Evolutionary conservation across 345 rosid genomes (phyloP), one percentile per base, ranked within the genome.

Genomic region (Brassica cretica): DNA sequence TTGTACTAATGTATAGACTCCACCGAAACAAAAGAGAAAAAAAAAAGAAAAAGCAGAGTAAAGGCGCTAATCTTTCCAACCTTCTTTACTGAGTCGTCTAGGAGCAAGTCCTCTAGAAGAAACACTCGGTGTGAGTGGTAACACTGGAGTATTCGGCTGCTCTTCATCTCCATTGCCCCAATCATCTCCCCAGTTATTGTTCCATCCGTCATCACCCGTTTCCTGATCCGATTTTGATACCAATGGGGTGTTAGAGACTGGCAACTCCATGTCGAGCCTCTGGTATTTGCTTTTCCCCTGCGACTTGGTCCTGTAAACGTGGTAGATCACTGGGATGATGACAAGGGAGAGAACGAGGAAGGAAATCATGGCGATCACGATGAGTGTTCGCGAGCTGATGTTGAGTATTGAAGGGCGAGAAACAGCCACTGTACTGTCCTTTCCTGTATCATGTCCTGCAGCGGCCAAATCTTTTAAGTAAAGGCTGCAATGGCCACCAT

Each of bases 21-120:
- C 60, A n/a, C 21, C 41, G 75, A 62, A 18, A 63, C 18, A 21
- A 49, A 46, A 19, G 65, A 33, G 14, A 6, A 35, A 49, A 12
- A 46, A n/a, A n/a, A n/a, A n/a, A n/a, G n/a, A 1, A 12, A 49
- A 3, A 39, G 46, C n/a, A 12, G 51, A 61, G 24, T 27, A 25
- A 56, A 64, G 6, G 72, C 89, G 88, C 75, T 91, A 89, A 76
- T 88, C 96, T 80, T 91, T 93, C 96, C 98, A 89, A 16, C 84
- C 96, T n/a, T 93, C 96, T 83, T 93, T 93, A 80, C 51, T 83
- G 78, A 85, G 84, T 46, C 93, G 85, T 15, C 98, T 84, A 0
- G 98, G 75, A 21, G 94, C 91, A 32, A 90, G 90, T 64, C 94
- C 96, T 84, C 87, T 89, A 5, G 91, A 81, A 0, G 96, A 91